These are phyloP conservation scores for Aspergillus sp. DNA, from an alignment of 2,329 filamentous ascomycete species.

Conservation along the genomic window DNA sequence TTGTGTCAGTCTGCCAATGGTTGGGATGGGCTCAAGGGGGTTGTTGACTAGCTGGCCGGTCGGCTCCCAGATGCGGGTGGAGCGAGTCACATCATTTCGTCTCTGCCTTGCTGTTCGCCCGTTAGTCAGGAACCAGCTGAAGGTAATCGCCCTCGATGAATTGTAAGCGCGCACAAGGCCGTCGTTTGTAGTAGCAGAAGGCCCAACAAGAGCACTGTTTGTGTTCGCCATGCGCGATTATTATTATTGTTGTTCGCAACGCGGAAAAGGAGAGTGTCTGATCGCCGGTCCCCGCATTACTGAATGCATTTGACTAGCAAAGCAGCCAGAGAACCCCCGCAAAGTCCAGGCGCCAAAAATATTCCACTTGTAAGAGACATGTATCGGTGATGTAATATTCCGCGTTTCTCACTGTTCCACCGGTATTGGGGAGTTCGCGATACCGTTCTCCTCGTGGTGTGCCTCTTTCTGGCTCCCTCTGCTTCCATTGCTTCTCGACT, in stretches of 20 bases:
- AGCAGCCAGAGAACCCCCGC: conserved; percentile 14
- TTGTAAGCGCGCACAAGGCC: neutral
- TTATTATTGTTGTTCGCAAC: neutral
- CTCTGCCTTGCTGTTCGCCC: conserved; percentile 11
- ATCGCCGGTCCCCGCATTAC: conserved; percentile 23
- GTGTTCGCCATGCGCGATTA: neutral
- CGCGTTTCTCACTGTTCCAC: neutral
- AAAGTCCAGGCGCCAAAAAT: conserved; percentile 11
- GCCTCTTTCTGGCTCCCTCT: neutral
- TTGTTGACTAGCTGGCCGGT: neutral
- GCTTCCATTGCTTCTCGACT: conserved; percentile 5
- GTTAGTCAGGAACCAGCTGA: conserved; percentile 22
- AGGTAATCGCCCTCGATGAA: conserved; percentile 4
- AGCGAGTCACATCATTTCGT: conserved; percentile 16
- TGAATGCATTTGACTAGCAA: conserved; percentile 15
- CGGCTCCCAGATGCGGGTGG: conserved; percentile 18
- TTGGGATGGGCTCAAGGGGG: neutral
- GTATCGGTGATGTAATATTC: neutral
- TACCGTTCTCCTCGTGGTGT: neutral
- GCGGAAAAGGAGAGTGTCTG: conserved; percentile 4
- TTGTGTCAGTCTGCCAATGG: neutral
- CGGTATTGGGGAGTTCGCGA: neutral
- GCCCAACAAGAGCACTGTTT: neutral
- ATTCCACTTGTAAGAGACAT: neutral
- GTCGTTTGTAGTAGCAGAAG: neutral